A percentile compares a stretch with the other conserved stretches of the same genome.
Conservation (phyloP, 2,329 filamentous ascomycete genomes). For the Didymella keratinophila region DNA sequence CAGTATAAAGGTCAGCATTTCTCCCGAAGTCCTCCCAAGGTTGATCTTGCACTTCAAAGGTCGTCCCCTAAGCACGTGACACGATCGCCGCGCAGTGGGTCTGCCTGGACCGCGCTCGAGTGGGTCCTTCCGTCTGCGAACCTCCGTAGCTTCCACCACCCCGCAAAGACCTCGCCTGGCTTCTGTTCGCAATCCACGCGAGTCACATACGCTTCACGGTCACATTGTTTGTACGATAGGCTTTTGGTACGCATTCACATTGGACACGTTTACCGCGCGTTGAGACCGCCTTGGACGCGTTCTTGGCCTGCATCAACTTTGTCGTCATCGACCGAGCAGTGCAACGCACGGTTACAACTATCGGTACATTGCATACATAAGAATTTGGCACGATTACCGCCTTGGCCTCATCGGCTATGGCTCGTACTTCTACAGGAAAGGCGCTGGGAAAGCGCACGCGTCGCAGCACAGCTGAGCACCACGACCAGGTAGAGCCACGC, state of each 20-base stretch:
- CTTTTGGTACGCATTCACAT: not conserved
- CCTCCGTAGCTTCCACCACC: slow-evolving; percentile 17
- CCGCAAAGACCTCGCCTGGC: slow-evolving; percentile 19
- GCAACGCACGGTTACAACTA: not conserved
- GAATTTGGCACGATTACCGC: not conserved
- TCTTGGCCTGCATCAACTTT: not conserved
- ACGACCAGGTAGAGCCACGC: slow-evolving; percentile 14
- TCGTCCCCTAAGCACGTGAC: not conserved
- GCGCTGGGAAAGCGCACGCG: slow-evolving; percentile 21
- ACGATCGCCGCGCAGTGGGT: not conserved
- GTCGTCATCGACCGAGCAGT: slow-evolving; percentile 3
- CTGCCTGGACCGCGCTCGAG: not conserved
- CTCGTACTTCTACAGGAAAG: not conserved
- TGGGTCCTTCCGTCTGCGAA: slow-evolving; percentile 7
- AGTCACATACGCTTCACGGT: slow-evolving; percentile 4
- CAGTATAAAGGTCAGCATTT: not conserved
- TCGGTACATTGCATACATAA: not conserved
- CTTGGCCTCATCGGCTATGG: slow-evolving; percentile 11
- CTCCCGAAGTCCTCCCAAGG: not conserved
- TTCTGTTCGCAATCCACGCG: slow-evolving; percentile 1
- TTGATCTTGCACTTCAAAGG: no score
- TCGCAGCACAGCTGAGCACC: slow-evolving; percentile 3
- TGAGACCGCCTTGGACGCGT: not conserved
- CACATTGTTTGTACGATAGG: slow-evolving; percentile 16
- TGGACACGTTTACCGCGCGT: not conserved